phyloP scores from a whole-genome alignment of 345 rosid genomes.

The Moricandia arvensis region DNA sequence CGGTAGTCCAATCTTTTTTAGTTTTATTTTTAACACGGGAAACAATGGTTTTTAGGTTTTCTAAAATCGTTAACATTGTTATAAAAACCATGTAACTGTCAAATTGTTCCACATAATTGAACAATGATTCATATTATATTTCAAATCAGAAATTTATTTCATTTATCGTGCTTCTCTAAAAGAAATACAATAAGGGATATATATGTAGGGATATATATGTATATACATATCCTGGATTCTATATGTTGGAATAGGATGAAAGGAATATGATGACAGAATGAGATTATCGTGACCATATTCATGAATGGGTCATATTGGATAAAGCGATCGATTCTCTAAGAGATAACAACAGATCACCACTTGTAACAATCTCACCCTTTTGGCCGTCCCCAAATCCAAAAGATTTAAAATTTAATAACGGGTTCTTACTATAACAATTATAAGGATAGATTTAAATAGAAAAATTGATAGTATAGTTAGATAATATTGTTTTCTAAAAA shows the following conservation, averaged over 20 bases:
- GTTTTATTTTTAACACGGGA: background rate
- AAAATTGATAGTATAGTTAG: no score
- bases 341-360: constrained; percentile 22
- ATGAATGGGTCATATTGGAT: constrained; percentile 13
- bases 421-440: no score
- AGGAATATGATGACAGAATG: constrained; percentile 33
- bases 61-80: background rate
- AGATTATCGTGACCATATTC: constrained; percentile 24
- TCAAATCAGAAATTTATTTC: background rate
- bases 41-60: constrained; percentile 4
- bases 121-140: background rate
- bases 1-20: background rate
- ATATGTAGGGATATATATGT: no score
- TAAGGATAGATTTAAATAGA: no score
- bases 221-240: constrained; percentile 15
- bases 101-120: background rate
- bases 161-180: background rate
- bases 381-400: constrained; percentile 5
- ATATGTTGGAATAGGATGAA: constrained; percentile 32
- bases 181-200: no score
- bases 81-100: no score
- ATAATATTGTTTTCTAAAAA: no score
- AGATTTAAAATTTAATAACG: no score
- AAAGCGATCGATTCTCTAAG: constrained; percentile 32
- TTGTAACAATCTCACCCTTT: constrained; percentile 23